These are phyloP conservation scores for Boechera stricta DNA, from an alignment of 345 rosid species.

Conservation along the genomic window DNA sequence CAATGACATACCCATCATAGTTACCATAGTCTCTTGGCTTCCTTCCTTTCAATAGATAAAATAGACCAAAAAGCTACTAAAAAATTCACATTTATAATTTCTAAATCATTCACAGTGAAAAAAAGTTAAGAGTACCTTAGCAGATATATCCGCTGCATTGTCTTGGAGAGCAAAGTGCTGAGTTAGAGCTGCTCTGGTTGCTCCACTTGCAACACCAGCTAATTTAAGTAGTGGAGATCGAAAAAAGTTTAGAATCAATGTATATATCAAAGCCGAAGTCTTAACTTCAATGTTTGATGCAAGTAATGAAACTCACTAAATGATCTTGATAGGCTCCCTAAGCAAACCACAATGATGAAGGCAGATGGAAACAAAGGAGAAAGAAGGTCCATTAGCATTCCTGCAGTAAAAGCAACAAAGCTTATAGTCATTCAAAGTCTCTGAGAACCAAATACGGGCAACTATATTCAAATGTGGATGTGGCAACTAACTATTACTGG, in stretches of 20 bases:
- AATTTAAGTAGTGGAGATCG: slow-evolving; percentile 19
- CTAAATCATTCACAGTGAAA: slow-evolving; percentile 17
- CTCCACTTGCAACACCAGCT: slow-evolving; percentile 99
- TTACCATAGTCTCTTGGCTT: slow-evolving; percentile 94
- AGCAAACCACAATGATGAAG: slow-evolving; percentile 84
- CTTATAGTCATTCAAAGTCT: slow-evolving; percentile 30
- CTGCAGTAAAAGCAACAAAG: slow-evolving; percentile 55
- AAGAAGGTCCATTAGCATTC: slow-evolving; percentile 97
- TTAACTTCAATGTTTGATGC: not conserved
- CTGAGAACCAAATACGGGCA: not conserved
- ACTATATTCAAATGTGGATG: not conserved
- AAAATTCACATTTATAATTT: not conserved
- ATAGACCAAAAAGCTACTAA: not conserved
- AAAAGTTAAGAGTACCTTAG: slow-evolving; percentile 60
- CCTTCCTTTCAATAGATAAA: slow-evolving; percentile 65
- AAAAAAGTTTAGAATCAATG: not conserved
- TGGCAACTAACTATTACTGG: slow-evolving; percentile 1
- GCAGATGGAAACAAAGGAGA: slow-evolving; percentile 94
- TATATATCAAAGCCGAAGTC: not conserved
- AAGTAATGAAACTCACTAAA: slow-evolving; percentile 67
- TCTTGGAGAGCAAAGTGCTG: slow-evolving; percentile 96
- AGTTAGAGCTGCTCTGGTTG: slow-evolving; percentile 97
- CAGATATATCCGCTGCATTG: slow-evolving; percentile 95
- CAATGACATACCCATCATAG: slow-evolving; percentile 91
- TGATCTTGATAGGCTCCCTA: slow-evolving; percentile 94